Evolutionary conservation across 768 basidiomycete genomes (phyloP).

Genomic region (Gautieria morchelliformis): DNA sequence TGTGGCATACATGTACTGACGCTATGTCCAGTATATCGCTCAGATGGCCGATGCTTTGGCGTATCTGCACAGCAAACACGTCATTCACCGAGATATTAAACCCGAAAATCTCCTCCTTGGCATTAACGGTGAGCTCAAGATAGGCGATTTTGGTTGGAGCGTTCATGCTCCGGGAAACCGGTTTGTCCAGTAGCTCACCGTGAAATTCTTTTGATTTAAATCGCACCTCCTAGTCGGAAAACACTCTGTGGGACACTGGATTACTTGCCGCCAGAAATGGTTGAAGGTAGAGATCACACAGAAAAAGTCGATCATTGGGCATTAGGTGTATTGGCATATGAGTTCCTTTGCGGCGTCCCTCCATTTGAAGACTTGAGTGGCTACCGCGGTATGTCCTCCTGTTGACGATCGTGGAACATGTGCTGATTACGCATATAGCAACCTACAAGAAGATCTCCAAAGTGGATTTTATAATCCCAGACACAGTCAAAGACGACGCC

Average conservation of each 20-base stretch:
- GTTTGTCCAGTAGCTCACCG: conserved; percentile 3
- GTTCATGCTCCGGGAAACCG: conserved; percentile 92
- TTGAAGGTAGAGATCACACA: conserved; percentile 81
- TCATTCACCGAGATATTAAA: conserved; percentile 98
- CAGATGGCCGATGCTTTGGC: conserved; percentile 96
- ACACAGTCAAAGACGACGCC: conserved; percentile 50
- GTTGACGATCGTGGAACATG: neutral
- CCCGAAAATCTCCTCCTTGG: conserved; percentile 94
- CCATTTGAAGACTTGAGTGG: conserved; percentile 83
- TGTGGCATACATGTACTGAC: neutral
- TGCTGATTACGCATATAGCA: conserved; percentile 33
- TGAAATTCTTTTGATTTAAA: neutral
- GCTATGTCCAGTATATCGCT: conserved; percentile 62
- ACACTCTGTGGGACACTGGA: conserved; percentile 95
- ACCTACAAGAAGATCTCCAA: conserved; percentile 85
- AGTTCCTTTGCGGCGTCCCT: conserved; percentile 79
- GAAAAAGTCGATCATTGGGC: conserved; percentile 96
- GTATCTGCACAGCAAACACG: conserved; percentile 91
- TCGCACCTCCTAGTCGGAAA: conserved; percentile 36
- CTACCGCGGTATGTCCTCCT: conserved; percentile 48
- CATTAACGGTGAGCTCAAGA: conserved; percentile 94
- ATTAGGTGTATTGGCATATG: conserved; percentile 90
- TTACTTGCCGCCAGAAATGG: conserved; percentile 98
- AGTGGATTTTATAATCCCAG: conserved; percentile 70
- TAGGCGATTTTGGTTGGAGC: conserved; percentile 98